These are phyloP conservation scores for Hemileia vastatrix DNA, from an alignment of 1,284 basidiomycete genomes.

Conservation along the genomic window DNA sequence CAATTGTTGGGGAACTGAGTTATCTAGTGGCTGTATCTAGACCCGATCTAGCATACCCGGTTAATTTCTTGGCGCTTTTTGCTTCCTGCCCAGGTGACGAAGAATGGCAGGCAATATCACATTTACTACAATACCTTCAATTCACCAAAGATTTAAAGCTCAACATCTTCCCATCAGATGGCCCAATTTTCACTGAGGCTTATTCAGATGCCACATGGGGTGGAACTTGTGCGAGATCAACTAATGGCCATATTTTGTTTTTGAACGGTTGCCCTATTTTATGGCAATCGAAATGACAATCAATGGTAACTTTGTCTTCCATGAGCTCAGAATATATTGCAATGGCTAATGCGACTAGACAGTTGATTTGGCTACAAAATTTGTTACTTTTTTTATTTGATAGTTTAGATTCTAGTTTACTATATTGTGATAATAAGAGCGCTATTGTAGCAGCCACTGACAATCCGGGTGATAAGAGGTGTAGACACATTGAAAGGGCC, in stretches of 20 bases:
- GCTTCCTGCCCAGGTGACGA: not conserved
- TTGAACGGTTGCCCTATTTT: not conserved
- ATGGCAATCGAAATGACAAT: not conserved
- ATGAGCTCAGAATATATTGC: conserved; percentile 2
- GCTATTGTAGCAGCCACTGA: not conserved
- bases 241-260: not conserved
- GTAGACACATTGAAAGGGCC: not conserved
- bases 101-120: not conserved
- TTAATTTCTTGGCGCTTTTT: not conserved
- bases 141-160: too few species aligned
- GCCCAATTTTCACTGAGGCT: too few species aligned
- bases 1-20: too few species aligned
- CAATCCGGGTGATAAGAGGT: not conserved
- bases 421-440: not conserved
- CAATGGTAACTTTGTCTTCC: not conserved
- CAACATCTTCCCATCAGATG: too few species aligned
- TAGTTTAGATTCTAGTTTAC: not conserved
- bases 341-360: not conserved
- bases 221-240: not conserved
- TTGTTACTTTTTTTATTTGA: not conserved
- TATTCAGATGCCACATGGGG: conserved; percentile 17
- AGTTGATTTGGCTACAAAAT: not conserved
- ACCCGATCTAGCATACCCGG: too few species aligned
- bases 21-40: too few species aligned
- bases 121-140: too few species aligned